Conservation (phyloP, 805 yeast species). For the Kazachstania africana region DNA sequence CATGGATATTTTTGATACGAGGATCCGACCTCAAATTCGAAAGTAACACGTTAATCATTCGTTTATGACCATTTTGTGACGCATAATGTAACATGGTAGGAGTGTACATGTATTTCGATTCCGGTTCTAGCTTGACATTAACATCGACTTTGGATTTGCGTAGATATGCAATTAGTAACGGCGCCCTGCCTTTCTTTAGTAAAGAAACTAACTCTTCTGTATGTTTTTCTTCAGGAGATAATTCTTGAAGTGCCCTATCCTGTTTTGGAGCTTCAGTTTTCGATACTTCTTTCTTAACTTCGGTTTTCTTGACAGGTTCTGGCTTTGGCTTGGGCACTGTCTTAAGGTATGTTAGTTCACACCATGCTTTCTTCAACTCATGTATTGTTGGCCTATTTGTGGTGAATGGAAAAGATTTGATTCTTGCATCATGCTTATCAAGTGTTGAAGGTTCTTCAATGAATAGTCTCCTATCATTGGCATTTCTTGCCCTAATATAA, state of each 20-base stretch:
- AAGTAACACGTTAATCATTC: slow-evolving; percentile 52
- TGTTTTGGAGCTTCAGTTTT: slow-evolving; percentile 3
- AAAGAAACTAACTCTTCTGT: slow-evolving; percentile 47
- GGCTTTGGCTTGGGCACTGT: slow-evolving; percentile 44
- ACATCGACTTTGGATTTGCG: slow-evolving; percentile 43
- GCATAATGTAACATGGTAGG: slow-evolving; percentile 80
- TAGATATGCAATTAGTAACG: slow-evolving; percentile 53
- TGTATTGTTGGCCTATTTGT: slow-evolving; percentile 76
- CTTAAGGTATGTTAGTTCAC: slow-evolving; percentile 51
- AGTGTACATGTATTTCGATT: slow-evolving; percentile 34
- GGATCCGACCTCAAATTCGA: slow-evolving; percentile 65
- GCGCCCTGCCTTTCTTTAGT: slow-evolving; percentile 66
- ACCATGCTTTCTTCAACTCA: slow-evolving; percentile 80
- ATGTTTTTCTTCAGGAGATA: slow-evolving; percentile 33
- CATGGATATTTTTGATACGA: slow-evolving; percentile 36
- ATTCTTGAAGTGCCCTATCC: slow-evolving; percentile 6
- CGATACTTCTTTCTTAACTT: slow-evolving; percentile 3
- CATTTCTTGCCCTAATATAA: slow-evolving; percentile 72
- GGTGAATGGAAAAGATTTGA: slow-evolving; percentile 73
- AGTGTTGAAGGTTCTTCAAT: slow-evolving; percentile 54
- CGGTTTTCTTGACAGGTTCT: slow-evolving; percentile 21
- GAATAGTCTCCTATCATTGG: slow-evolving; percentile 49
- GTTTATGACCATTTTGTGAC: slow-evolving; percentile 50
- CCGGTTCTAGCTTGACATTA: slow-evolving; percentile 47
- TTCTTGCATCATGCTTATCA: slow-evolving; percentile 34